Evolutionary conservation across 176 grass and related monocot genomes (phyloP).

Genomic region (Bonia amplexicaulis): DNA sequence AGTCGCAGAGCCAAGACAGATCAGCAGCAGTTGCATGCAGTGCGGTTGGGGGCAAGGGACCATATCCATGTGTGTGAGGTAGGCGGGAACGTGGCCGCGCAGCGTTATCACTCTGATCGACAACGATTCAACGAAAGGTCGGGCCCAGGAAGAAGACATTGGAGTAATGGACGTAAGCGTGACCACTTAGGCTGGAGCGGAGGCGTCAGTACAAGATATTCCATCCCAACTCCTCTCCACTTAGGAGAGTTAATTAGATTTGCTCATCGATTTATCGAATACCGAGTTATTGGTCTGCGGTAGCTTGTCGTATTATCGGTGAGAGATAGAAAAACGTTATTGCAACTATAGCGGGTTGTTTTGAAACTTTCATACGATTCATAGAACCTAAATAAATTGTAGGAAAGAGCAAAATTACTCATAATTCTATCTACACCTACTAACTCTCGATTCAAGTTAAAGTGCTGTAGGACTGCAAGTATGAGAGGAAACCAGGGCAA

Average conservation of each 20-base stretch:
- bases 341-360: too few relatives aligned
- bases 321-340: too few relatives aligned
- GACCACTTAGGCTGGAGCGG: too few relatives aligned
- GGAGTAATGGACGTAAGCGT: background rate
- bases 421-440: too few relatives aligned
- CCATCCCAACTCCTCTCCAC: background rate
- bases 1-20: too few relatives aligned
- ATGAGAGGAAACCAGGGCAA: background rate
- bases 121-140: background rate
- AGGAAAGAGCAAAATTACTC: too few relatives aligned
- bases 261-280: too few relatives aligned
- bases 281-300: too few relatives aligned
- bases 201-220: background rate
- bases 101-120: slow-evolving; percentile 9
- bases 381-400: too few relatives aligned
- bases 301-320: too few relatives aligned
- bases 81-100: slow-evolving; percentile 19
- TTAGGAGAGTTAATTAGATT: too few relatives aligned
- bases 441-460: background rate
- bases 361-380: too few relatives aligned
- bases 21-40: background rate
- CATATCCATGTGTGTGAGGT: slow-evolving; percentile 24
- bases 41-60: background rate
- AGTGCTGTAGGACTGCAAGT: background rate
- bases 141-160: background rate